Evolutionary conservation across 2,329 filamentous ascomycete species (phyloP).

Genomic region (Hymenoscyphus repandus): DNA sequence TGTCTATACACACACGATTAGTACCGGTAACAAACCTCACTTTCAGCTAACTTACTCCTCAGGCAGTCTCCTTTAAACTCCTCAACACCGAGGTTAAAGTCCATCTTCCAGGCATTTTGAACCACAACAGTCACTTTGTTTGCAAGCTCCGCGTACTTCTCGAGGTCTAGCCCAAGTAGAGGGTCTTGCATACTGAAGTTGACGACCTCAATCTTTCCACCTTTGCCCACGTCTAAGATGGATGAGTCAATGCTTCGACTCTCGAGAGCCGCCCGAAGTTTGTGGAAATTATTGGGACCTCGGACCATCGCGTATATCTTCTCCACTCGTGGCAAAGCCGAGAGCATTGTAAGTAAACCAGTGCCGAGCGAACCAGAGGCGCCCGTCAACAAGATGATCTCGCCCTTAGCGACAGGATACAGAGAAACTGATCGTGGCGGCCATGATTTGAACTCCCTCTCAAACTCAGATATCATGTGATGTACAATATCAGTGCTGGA

Average conservation of each 20-base stretch:
- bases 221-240: constrained; percentile 14
- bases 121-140: constrained; percentile 24
- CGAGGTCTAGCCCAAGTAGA: constrained; percentile 24
- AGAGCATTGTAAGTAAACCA: constrained; percentile 18
- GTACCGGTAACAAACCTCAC: background rate
- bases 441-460: constrained; percentile 22
- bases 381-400: constrained; percentile 24
- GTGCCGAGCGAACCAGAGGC: constrained; percentile 26
- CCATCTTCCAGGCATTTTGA: constrained; percentile 31
- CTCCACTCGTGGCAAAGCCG: constrained; percentile 11
- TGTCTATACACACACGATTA: constrained; percentile 16
- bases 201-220: constrained; percentile 22
- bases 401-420: constrained; percentile 12
- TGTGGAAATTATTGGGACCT: constrained; percentile 15
- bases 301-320: constrained; percentile 27
- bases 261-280: constrained; percentile 14
- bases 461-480: constrained; percentile 23
- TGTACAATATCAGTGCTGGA: constrained; percentile 16
- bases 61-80: constrained; percentile 31
- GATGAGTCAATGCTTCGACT: constrained; percentile 16
- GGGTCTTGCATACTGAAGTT: constrained; percentile 29
- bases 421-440: constrained; percentile 4
- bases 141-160: constrained; percentile 21
- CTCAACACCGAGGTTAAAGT: constrained; percentile 28
- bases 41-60: constrained; percentile 14